Base-by-base conservation (phyloP, 2,329 filamentous ascomycete genomes). In the Fusarium sambucinum region DNA sequence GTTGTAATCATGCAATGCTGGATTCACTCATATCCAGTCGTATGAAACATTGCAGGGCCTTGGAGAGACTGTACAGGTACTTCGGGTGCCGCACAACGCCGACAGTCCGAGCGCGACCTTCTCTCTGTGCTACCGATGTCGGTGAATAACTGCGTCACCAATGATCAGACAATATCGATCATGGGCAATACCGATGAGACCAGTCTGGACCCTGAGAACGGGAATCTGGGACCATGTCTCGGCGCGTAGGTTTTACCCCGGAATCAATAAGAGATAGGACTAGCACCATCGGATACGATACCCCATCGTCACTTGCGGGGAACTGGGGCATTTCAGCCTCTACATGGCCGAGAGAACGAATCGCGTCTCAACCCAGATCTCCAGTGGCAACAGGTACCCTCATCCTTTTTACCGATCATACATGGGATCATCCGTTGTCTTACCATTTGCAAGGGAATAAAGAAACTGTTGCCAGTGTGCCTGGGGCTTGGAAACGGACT, bases 321-420 rank as follows among this genome's bases (percentile, higher is more conserved):
- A 19, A 27, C 17, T 6, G 13, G 12, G 2, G 10, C 30, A 14
- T 17, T 33, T 19, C 41, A 29, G 17, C 25, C 25, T 44, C 25
- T 13, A 12, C 25, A 10, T 14, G 16, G 9, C 12, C 17, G 17
- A 44, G 4, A 19, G 9, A 14, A 27, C 32, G 23, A 50, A 50
- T 37, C 46, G 29, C 6, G 9, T 9, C 4, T 27, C 12, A 19
- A 11, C 13, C 46, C 8, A 12, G 11, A n/a, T 11, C n/a, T 25
- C 32, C 8, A 25, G 21, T n/a, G 32, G 17, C 12, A 27, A 37
- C 32, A 16, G 9, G 12, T 17, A 19, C n/a, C 16, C 12, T 44
- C 41, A 3, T 6, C 4, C n/a, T 10, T 2, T 4, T 6, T 29
- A 19, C 17, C 11, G 11, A n/a, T 19, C 17, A 14, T 1, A 2